A percentile compares a stretch with the other conserved stretches of the same genome.
phyloP scores from a whole-genome alignment of 2,329 filamentous ascomycete species.

The Xylaria polymorpha region DNA sequence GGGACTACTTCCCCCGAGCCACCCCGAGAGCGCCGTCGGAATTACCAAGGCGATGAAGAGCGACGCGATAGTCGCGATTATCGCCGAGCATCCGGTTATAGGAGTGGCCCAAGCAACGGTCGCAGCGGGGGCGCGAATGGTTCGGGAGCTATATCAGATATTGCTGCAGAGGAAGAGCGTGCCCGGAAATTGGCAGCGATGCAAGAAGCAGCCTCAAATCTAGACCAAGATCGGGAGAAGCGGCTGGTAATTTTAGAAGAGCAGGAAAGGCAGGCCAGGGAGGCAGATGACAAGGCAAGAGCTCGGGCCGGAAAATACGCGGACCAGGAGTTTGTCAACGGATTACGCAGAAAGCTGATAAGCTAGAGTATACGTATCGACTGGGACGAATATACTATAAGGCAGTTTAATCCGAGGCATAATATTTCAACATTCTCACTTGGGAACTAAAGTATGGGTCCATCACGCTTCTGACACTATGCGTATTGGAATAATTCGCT shows the following conservation, averaged over 20 bases:
- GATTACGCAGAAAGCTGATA: slow-evolving; percentile 67
- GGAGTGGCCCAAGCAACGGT: slow-evolving; percentile 41
- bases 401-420: neutral
- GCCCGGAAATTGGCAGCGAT: slow-evolving; percentile 77
- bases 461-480: neutral
- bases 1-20: slow-evolving; percentile 46
- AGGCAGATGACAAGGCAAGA: slow-evolving; percentile 74
- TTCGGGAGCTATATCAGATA: slow-evolving; percentile 31
- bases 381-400: neutral
- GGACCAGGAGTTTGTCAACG: slow-evolving; percentile 72
- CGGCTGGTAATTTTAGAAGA: slow-evolving; percentile 75
- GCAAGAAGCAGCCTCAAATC: slow-evolving; percentile 75
- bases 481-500: neutral
- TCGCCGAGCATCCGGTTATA: slow-evolving; percentile 39
- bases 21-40: slow-evolving; percentile 40
- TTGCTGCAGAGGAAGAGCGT: slow-evolving; percentile 60
- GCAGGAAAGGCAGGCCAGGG: slow-evolving; percentile 71
- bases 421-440: neutral
- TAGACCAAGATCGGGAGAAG: slow-evolving; percentile 76
- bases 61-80: slow-evolving; percentile 44
- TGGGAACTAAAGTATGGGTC: neutral
- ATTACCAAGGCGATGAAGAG: slow-evolving; percentile 42
- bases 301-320: slow-evolving; percentile 69
- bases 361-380: slow-evolving; percentile 27
- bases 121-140: slow-evolving; percentile 39